A percentile compares a stretch with the other conserved stretches of the same genome.
Evolutionary conservation across 495 filamentous ascomycete genomes (phyloP).

Genomic region (Hypoxylon perforatum): DNA sequence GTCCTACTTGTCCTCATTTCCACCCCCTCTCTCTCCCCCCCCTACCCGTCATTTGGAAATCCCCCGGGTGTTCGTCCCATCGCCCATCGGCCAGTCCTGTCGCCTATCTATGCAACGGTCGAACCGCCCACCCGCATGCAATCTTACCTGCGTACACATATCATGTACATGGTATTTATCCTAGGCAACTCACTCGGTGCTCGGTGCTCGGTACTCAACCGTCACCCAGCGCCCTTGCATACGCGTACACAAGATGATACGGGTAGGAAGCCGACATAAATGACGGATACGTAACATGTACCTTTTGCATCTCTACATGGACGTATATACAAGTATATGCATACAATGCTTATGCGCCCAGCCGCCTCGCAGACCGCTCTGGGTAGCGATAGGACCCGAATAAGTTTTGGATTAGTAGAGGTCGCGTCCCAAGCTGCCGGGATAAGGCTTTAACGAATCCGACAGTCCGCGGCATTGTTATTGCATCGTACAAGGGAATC

Average conservation of each 20-base stretch:
- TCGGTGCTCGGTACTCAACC: neutral
- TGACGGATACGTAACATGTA: neutral
- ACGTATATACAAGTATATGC: no score
- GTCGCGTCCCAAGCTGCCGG: neutral
- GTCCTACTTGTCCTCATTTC: no score
- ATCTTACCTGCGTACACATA: no score
- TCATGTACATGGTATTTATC: no score
- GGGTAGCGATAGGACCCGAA: slow-evolving; percentile 3
- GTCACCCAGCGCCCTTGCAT: slow-evolving; percentile 23
- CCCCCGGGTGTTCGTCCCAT: no score
- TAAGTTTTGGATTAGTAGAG: neutral
- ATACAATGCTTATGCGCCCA: neutral
- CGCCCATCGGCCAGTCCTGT: neutral
- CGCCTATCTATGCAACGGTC: slow-evolving; percentile 4
- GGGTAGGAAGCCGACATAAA: neutral
- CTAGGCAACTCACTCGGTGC: no score
- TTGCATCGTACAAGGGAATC: neutral
- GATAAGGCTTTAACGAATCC: slow-evolving; percentile 5
- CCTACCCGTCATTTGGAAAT: no score
- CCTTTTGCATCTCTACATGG: neutral
- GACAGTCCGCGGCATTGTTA: no score
- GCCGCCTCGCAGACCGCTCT: slow-evolving; percentile 10
- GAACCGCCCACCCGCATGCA: neutral
- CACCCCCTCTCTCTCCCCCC: no score
- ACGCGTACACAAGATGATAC: neutral